Evolutionary conservation across 805 yeast genomes (phyloP), one percentile per base, ranked within the genome.

Genomic region (Barnettozyma salicaria): DNA sequence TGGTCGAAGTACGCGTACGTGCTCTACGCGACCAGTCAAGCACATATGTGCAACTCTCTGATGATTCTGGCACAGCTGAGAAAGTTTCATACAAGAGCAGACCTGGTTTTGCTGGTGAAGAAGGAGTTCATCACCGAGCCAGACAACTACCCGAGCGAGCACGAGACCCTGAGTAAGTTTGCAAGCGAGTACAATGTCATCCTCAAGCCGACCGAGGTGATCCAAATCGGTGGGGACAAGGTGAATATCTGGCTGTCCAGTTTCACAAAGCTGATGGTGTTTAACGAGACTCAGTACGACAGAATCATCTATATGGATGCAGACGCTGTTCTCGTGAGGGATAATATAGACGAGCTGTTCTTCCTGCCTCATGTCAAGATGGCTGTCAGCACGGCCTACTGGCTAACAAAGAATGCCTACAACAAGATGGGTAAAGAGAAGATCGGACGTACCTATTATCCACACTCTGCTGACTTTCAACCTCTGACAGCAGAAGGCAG

Each of bases 301-400:
- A 55, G 80, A 31, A 51, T 79, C 13, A 65, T 79, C 11, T 77
- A 68, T 50, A 54, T 79, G 47, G 86, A 79, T 52, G 65, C 78
- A 8, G 85, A 78, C 56, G 67, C 78, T 3, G 40, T 54, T 7
- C 55, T 65, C 45, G 47, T 76, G 11, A 43, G 52, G 13, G 52
- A 53, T 8, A 54, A 65, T 28, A 40, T 76, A 48, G 80, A 75
- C 54, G 78, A 74, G 41, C 49, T 74, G 28, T 73, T 75, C 45
- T 67, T 72, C 41, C 27, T 71, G 3, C 78, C 78, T 8, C 65
- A 64, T 1, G 63, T 65, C 30, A 58, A 63, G 36, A 50, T 74
- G 34, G 72, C 76, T 0, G 61, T 68, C 27, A 71, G 78, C 4
- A 42, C 69, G 0, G 65, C 70, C 6, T 72, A 70, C 37, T 61